A percentile compares a stretch with the other conserved stretches of the same genome.
phyloP scores from a whole-genome alignment of 306 rosid genomes.

The Begonia masoniana region DNA sequence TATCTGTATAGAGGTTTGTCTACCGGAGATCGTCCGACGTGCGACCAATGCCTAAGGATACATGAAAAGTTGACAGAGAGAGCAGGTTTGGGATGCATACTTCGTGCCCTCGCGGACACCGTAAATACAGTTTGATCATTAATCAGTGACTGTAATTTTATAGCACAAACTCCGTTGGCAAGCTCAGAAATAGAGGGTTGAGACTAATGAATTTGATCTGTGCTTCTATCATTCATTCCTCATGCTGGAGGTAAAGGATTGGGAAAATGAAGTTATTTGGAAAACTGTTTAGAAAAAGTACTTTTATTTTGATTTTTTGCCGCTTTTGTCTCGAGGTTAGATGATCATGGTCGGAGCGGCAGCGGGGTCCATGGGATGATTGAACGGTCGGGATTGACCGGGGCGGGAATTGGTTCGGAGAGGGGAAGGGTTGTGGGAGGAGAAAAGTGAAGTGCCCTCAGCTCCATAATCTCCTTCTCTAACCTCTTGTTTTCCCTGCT shows the following conservation, averaged over 20 bases:
- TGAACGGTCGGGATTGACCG: constrained; percentile 32
- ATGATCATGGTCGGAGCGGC: constrained; percentile 21
- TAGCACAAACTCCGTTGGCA: too few relatives aligned
- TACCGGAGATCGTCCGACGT: constrained; percentile 90
- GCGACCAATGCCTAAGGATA: constrained; percentile 84
- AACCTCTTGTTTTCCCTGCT: constrained; percentile 72
- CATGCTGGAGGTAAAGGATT: too few relatives aligned
- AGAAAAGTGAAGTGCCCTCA: constrained; percentile 74
- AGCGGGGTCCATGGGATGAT: constrained; percentile 59
- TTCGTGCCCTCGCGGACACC: constrained; percentile 76
- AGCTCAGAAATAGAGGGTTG: too few relatives aligned
- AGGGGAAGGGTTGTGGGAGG: constrained; percentile 97
- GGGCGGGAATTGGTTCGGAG: constrained; percentile 62
- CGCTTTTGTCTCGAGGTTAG: too few relatives aligned
- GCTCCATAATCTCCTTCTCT: constrained; percentile 90
- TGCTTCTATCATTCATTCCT: too few relatives aligned
- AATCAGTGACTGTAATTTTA: too few relatives aligned
- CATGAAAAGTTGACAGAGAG: constrained; percentile 81
- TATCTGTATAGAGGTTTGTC: constrained; percentile 92
- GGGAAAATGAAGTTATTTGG: too few relatives aligned
- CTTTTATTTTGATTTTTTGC: too few relatives aligned
- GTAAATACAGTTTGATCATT: constrained; percentile 56
- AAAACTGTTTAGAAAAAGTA: too few relatives aligned
- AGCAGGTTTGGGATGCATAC: constrained; percentile 96
- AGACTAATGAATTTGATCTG: too few relatives aligned